A percentile compares a stretch with the other conserved stretches of the same genome.
Conservation (phyloP, 192 early-diverging fungal species). For the Coemansia sp. region DNA sequence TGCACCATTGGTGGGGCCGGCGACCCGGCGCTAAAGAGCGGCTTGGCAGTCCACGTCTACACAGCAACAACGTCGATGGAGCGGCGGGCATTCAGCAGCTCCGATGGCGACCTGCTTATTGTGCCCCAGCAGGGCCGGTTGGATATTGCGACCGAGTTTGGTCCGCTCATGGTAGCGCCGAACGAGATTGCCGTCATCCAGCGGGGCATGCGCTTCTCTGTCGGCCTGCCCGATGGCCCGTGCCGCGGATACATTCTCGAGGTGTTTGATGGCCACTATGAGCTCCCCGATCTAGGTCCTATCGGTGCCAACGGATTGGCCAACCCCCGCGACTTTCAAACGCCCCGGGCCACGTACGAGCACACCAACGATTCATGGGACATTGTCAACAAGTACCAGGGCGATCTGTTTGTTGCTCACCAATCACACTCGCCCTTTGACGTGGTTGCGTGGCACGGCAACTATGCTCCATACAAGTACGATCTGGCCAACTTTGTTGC, state of each 20-base stretch:
- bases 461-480: slow-evolving; percentile 95
- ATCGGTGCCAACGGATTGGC: slow-evolving; percentile 96
- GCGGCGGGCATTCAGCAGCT: slow-evolving; percentile 71
- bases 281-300: slow-evolving; percentile 91
- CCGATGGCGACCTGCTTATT: slow-evolving; percentile 89
- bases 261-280: slow-evolving; percentile 83
- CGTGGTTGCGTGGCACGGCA: slow-evolving; percentile 97
- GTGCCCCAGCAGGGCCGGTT: slow-evolving; percentile 91
- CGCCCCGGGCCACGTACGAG: slow-evolving; percentile 77
- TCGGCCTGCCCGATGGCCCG: slow-evolving; percentile 72
- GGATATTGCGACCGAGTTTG: slow-evolving; percentile 88
- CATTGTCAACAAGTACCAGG: slow-evolving; percentile 80
- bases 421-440: slow-evolving; percentile 88
- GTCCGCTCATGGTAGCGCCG: slow-evolving; percentile 70
- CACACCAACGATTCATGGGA: slow-evolving; percentile 54
- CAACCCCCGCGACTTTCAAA: slow-evolving; percentile 89
- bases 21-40: slow-evolving; percentile 65
- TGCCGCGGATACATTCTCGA: slow-evolving; percentile 89
- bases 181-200: slow-evolving; percentile 94
- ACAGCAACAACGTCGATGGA: slow-evolving; percentile 72
- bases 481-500: slow-evolving; percentile 77
- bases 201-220: slow-evolving; percentile 81
- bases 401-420: slow-evolving; percentile 62
- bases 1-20: slow-evolving; percentile 83
- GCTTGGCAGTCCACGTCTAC: slow-evolving; percentile 85